Percentiles rank a stretch among this genome's conserved stretches.
phyloP scores from a whole-genome alignment of 441 rosid species.

The Eruca vesicaria region DNA sequence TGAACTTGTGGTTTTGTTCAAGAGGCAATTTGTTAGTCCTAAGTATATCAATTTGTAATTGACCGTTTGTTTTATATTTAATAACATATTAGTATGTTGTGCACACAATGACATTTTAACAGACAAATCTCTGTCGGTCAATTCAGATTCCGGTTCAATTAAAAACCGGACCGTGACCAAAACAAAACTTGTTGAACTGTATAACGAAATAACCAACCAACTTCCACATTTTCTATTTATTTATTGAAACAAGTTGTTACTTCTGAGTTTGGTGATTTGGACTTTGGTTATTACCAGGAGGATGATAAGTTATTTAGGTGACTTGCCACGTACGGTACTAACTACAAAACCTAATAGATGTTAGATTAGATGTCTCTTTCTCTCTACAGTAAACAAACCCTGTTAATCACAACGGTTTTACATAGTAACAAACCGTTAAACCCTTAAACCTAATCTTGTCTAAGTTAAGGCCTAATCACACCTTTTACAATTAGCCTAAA shows the following conservation, averaged over 20 bases:
- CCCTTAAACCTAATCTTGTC: not conserved
- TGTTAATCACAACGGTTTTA: not conserved
- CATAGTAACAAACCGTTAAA: not conserved
- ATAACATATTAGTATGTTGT: conserved; percentile 6
- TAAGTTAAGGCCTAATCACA: conserved; percentile 8
- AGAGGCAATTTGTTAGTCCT: conserved; percentile 13
- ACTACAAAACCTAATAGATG: not conserved
- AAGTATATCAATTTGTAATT: conserved; percentile 1
- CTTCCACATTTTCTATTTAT: conserved; percentile 1
- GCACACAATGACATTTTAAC: conserved; percentile 16
- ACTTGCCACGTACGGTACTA: conserved; percentile 20
- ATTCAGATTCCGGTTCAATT: not conserved
- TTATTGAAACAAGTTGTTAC: not conserved
- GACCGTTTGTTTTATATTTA: not conserved
- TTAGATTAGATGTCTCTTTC: conserved; percentile 15
- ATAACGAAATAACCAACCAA: conserved; percentile 14
- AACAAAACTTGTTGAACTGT: not conserved
- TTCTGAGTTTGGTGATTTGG: not conserved
- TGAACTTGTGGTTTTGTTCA: not conserved
- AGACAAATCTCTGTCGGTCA: conserved; percentile 14
- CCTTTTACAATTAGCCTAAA: conserved; percentile 11
- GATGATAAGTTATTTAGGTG: conserved; percentile 2
- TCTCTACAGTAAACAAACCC: too few relatives aligned
- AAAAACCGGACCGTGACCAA: conserved; percentile 1
- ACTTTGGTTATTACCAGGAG: conserved; percentile 9